These are phyloP conservation scores for Dictyostelium firmibasis DNA, from an alignment of 78 protist genomes.

Conservation along the genomic window DNA sequence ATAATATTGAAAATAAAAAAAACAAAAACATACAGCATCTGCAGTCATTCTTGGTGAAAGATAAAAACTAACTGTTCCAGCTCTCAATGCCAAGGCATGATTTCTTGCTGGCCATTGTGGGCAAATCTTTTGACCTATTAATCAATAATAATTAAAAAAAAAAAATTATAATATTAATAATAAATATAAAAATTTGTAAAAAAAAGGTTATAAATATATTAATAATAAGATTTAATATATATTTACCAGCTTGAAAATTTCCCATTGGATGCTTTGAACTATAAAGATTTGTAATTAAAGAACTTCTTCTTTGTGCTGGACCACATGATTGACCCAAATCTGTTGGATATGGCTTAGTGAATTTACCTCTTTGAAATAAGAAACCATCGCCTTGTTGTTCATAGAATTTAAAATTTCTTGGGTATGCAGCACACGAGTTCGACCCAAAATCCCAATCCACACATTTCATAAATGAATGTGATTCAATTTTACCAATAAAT, in stretches of 20 bases:
- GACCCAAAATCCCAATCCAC: slow-evolving; percentile 38
- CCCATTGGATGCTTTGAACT: slow-evolving; percentile 58
- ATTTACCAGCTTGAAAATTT: not conserved
- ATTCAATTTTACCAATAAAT: not conserved
- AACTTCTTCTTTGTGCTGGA: slow-evolving; percentile 34
- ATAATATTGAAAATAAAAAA: not conserved
- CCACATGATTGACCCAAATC: slow-evolving; percentile 60
- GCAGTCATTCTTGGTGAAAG: slow-evolving; percentile 8
- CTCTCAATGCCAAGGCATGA: slow-evolving; percentile 56
- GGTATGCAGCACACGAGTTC: slow-evolving; percentile 33
- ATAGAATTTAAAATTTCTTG: slow-evolving; percentile 38
- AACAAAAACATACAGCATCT: not conserved
- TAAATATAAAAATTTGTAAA: no score
- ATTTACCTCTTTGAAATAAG: slow-evolving; percentile 57
- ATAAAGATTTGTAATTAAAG: not conserved
- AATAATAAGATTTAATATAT: no score
- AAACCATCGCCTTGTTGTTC: slow-evolving; percentile 56
- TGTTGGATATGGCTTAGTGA: slow-evolving; percentile 59
- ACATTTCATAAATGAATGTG: slow-evolving; percentile 71
- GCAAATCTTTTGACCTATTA: slow-evolving; percentile 36
- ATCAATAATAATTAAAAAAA: not conserved
- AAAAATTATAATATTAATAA: not conserved
- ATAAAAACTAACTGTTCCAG: slow-evolving; percentile 55
- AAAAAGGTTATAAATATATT: not conserved
- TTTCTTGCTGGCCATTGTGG: slow-evolving; percentile 81